Conservation (phyloP, 179 eudicot species). For the Camellia oleifera region DNA sequence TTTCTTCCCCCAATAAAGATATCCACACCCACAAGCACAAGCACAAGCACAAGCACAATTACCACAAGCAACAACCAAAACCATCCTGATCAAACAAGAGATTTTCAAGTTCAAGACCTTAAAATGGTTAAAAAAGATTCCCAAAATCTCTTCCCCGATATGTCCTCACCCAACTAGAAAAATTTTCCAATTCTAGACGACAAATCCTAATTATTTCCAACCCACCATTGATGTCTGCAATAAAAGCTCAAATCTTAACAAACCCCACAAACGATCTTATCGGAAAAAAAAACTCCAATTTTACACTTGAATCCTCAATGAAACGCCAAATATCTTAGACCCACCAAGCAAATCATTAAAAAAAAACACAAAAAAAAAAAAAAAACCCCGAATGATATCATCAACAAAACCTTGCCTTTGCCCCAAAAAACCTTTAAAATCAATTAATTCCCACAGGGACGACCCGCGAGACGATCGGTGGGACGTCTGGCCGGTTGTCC, state of each 20-base stretch:
- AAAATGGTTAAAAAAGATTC: not conserved
- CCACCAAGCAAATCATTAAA: constrained; percentile 8
- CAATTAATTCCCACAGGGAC: constrained; percentile 10
- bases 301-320: not conserved
- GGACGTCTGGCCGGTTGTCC: too few relatives aligned
- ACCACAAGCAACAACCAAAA: not conserved
- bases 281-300: not conserved
- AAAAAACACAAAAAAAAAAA: not conserved
- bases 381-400: not conserved
- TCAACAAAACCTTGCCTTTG: constrained; percentile 6
- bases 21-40: not conserved
- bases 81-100: not conserved
- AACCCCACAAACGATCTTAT: constrained; percentile 8
- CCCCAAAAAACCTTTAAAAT: constrained; percentile 3
- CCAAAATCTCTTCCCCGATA: not conserved
- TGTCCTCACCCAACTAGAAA: not conserved
- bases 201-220: not conserved
- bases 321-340: not conserved
- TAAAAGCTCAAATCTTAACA: not conserved
- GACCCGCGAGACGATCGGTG: too few relatives aligned
- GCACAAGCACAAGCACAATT: not conserved
- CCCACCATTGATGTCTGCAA: not conserved
- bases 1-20: constrained; percentile 9
- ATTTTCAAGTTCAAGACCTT: not conserved
- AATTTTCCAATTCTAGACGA: not conserved